Conservation (phyloP, 140 eudicot genomes). For the Stevia rebaudiana region DNA sequence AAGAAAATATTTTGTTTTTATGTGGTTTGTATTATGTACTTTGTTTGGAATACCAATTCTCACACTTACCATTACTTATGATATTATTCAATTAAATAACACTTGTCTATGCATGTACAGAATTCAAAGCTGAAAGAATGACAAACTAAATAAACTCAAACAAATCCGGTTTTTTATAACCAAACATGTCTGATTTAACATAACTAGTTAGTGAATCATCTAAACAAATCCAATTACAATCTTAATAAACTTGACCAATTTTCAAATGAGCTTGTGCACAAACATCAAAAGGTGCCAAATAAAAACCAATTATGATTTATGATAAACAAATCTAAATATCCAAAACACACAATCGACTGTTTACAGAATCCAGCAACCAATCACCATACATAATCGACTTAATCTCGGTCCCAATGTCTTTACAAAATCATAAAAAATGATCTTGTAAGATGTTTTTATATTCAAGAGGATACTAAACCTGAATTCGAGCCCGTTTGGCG, state of each 20-base stretch:
- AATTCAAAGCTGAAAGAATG: no score
- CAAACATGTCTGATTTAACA: no score
- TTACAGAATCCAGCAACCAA: conserved; percentile 2
- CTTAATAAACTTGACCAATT: background rate
- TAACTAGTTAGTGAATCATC: no score
- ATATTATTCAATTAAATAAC: no score
- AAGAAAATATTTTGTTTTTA: no score
- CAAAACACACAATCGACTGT: background rate
- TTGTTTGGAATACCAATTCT: no score
- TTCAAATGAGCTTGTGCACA: background rate
- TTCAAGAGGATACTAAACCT: conserved; percentile 10
- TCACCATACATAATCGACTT: background rate
- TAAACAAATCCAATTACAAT: no score
- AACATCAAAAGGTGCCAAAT: background rate
- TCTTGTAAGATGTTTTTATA: background rate
- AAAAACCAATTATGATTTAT: background rate
- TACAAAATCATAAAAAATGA: background rate
- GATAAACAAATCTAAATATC: background rate
- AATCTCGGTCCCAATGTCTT: background rate
- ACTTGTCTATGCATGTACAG: no score
- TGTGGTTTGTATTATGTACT: no score
- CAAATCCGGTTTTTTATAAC: no score
- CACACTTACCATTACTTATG: no score
- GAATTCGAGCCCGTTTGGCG: conserved; percentile 60
- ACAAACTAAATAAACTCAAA: no score